Evolutionary conservation across 768 basidiomycete species (phyloP).

Genomic region (Austroboletus eburneus): DNA sequence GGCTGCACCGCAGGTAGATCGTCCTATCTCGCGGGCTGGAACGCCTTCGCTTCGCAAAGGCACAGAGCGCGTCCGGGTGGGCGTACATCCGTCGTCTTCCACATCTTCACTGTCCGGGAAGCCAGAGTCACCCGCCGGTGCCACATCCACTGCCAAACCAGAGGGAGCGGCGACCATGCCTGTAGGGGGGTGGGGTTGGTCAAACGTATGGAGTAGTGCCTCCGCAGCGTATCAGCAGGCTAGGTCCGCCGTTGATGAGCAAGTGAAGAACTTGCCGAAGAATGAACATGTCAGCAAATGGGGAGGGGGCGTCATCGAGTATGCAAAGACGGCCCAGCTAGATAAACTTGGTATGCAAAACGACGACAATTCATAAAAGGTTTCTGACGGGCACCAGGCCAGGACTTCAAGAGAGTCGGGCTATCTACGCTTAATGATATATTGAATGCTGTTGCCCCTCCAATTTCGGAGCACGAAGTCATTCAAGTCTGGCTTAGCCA

Average conservation of each 20-base stretch:
- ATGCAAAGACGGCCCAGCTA: conserved; percentile 84
- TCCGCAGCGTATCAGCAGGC: conserved; percentile 86
- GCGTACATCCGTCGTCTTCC: conserved; percentile 41
- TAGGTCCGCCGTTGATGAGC: conserved; percentile 84
- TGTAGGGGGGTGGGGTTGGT: conserved; percentile 70
- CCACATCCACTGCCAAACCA: conserved; percentile 15
- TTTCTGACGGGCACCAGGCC: conserved; percentile 45
- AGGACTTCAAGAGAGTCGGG: conserved; percentile 86
- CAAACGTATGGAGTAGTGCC: conserved; percentile 84
- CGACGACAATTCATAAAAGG: neutral
- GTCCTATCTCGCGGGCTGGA: conserved; percentile 58
- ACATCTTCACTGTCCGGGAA: conserved; percentile 39
- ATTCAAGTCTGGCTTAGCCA: conserved; percentile 95
- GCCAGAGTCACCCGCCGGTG: conserved; percentile 28
- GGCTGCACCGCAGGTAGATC: conserved; percentile 49
- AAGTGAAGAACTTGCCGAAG: conserved; percentile 82
- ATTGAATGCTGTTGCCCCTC: conserved; percentile 94
- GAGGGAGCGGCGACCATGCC: conserved; percentile 15
- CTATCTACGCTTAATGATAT: conserved; percentile 88
- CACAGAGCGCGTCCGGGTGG: conserved; percentile 71
- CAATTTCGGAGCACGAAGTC: conserved; percentile 97
- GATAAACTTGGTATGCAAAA: conserved; percentile 77
- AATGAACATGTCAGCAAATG: conserved; percentile 87
- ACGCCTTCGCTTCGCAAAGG: conserved; percentile 72
- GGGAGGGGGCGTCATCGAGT: conserved; percentile 80